These are phyloP conservation scores for Alliaria petiolata DNA, from an alignment of 345 rosid genomes.

Conservation along the genomic window DNA sequence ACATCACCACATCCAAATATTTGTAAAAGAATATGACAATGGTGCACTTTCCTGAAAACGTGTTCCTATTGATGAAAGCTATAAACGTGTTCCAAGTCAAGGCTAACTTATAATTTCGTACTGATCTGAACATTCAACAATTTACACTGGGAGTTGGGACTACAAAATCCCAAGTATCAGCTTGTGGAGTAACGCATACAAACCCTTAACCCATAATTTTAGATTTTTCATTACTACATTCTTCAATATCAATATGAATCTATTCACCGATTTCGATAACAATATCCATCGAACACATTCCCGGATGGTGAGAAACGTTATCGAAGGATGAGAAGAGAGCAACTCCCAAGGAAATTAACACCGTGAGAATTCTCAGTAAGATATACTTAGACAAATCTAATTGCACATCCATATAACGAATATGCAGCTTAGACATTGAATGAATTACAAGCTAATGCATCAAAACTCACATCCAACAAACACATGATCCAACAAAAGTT, in stretches of 20 bases:
- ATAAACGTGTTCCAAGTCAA: background rate
- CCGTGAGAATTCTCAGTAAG: too few relatives aligned
- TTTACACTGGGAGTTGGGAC: background rate
- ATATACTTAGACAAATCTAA: too few relatives aligned
- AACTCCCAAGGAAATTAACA: too few relatives aligned
- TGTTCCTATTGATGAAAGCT: background rate
- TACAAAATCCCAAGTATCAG: background rate
- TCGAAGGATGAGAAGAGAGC: background rate
- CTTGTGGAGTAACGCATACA: background rate
- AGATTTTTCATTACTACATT: background rate
- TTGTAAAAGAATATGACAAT: background rate
- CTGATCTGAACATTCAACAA: background rate
- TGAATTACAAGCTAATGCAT: background rate
- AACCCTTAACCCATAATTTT: background rate
- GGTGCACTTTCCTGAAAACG: background rate
- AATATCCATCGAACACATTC: background rate
- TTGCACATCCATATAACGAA: too few relatives aligned
- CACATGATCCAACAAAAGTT: background rate
- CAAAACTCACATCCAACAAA: background rate
- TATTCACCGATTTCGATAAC: background rate
- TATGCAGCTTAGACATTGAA: too few relatives aligned
- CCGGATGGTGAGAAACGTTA: background rate
- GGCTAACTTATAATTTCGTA: background rate
- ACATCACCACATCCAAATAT: slow-evolving; percentile 3
- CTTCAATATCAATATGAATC: background rate